Percentiles rank a stretch among this genome's conserved stretches.
These are phyloP conservation scores for Daldinia sp. DNA, from an alignment of 2,329 filamentous ascomycete genomes.

Conservation along the genomic window DNA sequence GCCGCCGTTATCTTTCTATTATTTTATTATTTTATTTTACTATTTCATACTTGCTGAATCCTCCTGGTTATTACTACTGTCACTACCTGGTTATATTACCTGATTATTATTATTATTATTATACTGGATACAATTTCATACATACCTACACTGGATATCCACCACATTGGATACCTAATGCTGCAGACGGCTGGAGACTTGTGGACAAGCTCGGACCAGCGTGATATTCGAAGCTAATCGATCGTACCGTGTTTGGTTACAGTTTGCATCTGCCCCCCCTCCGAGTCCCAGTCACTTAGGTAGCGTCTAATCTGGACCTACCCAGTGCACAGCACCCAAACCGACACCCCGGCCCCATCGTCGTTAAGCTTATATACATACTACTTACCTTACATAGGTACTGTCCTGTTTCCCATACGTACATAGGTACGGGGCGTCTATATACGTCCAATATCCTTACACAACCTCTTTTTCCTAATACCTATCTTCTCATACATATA, in stretches of 20 bases:
- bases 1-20: neutral
- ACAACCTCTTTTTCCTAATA: neutral
- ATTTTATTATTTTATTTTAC: slow-evolving; percentile 21
- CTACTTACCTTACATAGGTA: slow-evolving; percentile 2
- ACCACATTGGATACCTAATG: neutral
- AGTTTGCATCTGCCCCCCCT: slow-evolving; percentile 4
- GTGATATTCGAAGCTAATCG: slow-evolving; percentile 15
- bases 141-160: neutral
- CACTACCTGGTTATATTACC: neutral
- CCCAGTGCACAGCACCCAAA: slow-evolving; percentile 12
- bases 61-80: neutral
- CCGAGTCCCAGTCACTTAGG: slow-evolving; percentile 3
- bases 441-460: slow-evolving; percentile 7
- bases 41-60: slow-evolving; percentile 22
- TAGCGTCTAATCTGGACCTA: slow-evolving; percentile 26
- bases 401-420: neutral
- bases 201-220: slow-evolving; percentile 14
- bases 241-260: slow-evolving; percentile 30
- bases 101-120: neutral
- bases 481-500: neutral
- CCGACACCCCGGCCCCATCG: slow-evolving; percentile 15
- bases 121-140: neutral
- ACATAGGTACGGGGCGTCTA: slow-evolving; percentile 2
- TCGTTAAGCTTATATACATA: slow-evolving; percentile 32
- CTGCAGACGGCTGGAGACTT: slow-evolving; percentile 9